phyloP scores from a whole-genome alignment of 2,329 filamentous ascomycete genomes.

The Verruconis gallopava region DNA sequence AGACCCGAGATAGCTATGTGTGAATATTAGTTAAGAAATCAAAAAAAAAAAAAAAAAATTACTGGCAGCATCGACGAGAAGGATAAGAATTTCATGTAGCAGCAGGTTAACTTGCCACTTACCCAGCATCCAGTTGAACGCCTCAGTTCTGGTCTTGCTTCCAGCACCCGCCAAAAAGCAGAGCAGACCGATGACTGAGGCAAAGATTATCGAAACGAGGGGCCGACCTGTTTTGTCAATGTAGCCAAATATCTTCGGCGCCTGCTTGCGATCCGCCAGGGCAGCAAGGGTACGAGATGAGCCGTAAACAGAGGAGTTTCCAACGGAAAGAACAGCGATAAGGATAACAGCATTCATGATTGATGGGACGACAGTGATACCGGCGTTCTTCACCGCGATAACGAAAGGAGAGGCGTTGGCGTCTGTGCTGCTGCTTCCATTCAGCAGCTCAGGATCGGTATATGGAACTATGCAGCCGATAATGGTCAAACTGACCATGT shows the following conservation, averaged over 20 bases:
- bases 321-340: not conserved
- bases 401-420: slow-evolving; percentile 71
- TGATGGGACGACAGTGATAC: slow-evolving; percentile 60
- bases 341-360: slow-evolving; percentile 57
- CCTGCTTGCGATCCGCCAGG: slow-evolving; percentile 11
- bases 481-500: slow-evolving; percentile 60
- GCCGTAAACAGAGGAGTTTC: not conserved
- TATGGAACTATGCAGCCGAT: slow-evolving; percentile 67
- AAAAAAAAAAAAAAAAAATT: slow-evolving; percentile 8
- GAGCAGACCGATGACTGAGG: slow-evolving; percentile 1
- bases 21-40: too few species aligned
- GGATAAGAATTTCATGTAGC: too few species aligned
- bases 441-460: slow-evolving; percentile 46
- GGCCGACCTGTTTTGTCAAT: slow-evolving; percentile 10
- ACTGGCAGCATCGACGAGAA: slow-evolving; percentile 6
- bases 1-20: slow-evolving; percentile 10
- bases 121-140: too few species aligned
- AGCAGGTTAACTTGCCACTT: too few species aligned
- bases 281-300: slow-evolving; percentile 10
- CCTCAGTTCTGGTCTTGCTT: too few species aligned
- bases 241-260: slow-evolving; percentile 11
- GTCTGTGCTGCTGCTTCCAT: slow-evolving; percentile 40
- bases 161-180: slow-evolving; percentile 10
- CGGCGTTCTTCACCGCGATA: slow-evolving; percentile 67
- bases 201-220: slow-evolving; percentile 5